Evolutionary conservation across 202 grass and related monocot genomes (phyloP).

Genomic region (Setaria italica): DNA sequence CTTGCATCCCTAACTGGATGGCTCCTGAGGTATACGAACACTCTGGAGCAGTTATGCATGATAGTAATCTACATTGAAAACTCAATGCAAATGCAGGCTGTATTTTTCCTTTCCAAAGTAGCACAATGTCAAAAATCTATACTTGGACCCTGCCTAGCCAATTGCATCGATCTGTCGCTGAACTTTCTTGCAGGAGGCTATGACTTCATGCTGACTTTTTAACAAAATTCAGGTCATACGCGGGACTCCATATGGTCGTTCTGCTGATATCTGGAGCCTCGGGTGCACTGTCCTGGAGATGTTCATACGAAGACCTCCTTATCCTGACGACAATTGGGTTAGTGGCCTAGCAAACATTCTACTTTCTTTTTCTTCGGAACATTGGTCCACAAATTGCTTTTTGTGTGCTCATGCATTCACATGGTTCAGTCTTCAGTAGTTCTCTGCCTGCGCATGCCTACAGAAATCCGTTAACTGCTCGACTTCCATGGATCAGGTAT

Average conservation of each 20-base stretch:
- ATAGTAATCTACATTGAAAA: neutral
- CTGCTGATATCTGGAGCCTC: constrained; percentile 68
- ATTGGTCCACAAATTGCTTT: neutral
- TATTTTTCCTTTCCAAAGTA: neutral
- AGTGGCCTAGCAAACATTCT: constrained; percentile 6
- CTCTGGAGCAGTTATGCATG: neutral
- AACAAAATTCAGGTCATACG: constrained; percentile 53
- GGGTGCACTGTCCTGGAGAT: constrained; percentile 67
- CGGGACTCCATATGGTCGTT: constrained; percentile 44
- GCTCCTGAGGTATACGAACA: constrained; percentile 55
- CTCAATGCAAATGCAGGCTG: neutral
- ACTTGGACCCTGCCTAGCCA: neutral
- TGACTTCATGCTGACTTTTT: neutral
- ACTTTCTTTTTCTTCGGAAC: too few relatives aligned
- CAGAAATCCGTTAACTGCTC: neutral
- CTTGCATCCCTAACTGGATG: constrained; percentile 49
- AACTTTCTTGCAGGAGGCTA: neutral
- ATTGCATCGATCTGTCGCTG: neutral
- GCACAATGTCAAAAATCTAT: neutral
- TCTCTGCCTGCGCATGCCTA: constrained; percentile 10
- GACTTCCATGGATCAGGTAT: constrained; percentile 33
- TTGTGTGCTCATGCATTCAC: neutral
- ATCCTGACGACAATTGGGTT: constrained; percentile 63
- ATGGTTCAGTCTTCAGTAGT: neutral
- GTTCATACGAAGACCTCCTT: constrained; percentile 51